These are phyloP conservation scores for Apiotrichum gamsii DNA, from an alignment of 1,284 basidiomycete species.

Conservation along the genomic window DNA sequence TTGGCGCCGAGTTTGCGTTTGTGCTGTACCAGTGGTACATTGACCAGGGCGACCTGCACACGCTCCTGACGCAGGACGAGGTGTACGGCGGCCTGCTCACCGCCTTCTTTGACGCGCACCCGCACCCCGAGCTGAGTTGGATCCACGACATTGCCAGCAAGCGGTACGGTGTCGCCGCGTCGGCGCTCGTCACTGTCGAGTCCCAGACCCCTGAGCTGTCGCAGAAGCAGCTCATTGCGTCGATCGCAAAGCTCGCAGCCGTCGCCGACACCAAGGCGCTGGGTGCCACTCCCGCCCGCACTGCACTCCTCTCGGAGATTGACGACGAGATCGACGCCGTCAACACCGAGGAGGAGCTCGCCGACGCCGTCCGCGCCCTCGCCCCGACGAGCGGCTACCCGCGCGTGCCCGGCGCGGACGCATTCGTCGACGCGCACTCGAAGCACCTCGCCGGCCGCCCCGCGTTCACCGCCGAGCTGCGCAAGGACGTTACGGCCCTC, in stretches of 20 bases:
- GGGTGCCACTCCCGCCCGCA: slow-evolving; percentile 20
- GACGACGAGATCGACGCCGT: slow-evolving; percentile 53
- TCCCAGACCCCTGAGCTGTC: slow-evolving; percentile 56
- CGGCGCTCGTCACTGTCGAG: slow-evolving; percentile 60
- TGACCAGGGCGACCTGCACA: slow-evolving; percentile 56
- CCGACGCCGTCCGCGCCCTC: slow-evolving; percentile 18
- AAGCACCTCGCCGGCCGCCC: slow-evolving; percentile 20
- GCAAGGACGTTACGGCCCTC: slow-evolving; percentile 9
- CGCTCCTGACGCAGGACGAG: slow-evolving; percentile 67
- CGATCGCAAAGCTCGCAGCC: slow-evolving; percentile 80
- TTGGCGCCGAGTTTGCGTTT: slow-evolving; percentile 75
- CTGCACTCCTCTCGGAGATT: slow-evolving; percentile 29
- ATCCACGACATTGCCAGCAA: slow-evolving; percentile 74
- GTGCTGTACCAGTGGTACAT: slow-evolving; percentile 72
- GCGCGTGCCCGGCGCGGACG: slow-evolving; percentile 7
- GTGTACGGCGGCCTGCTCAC: slow-evolving; percentile 62
- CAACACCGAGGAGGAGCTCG: slow-evolving; percentile 52
- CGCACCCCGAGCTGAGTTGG: slow-evolving; percentile 72
- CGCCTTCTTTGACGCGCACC: slow-evolving; percentile 62
- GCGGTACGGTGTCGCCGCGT: slow-evolving; percentile 61
- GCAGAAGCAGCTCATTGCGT: slow-evolving; percentile 76
- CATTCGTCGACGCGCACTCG: slow-evolving; percentile 15
- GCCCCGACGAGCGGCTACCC: slow-evolving; percentile 8
- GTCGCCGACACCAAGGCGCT: slow-evolving; percentile 61
- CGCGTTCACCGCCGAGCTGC: slow-evolving; percentile 18